Percentiles rank a stretch among this genome's conserved stretches.
phyloP scores from a whole-genome alignment of 306 rosid genomes.

The Castanea sativa region DNA sequence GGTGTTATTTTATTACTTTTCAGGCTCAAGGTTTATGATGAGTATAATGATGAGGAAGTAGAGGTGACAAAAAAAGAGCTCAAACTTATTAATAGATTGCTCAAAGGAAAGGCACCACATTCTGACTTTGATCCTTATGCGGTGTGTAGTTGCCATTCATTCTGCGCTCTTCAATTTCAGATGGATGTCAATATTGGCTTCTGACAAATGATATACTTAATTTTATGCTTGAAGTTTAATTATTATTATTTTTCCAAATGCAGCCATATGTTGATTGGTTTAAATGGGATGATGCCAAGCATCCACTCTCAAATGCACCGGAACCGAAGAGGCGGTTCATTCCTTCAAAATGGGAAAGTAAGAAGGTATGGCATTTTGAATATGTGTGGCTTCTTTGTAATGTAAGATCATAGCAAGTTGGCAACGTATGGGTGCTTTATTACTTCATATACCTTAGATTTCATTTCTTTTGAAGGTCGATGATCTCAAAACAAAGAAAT shows the following conservation, averaged over 20 bases:
- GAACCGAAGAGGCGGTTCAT: conserved; percentile 96
- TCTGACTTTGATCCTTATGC: conserved; percentile 73
- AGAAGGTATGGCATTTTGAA: conserved; percentile 45
- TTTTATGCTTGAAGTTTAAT: conserved; percentile 6
- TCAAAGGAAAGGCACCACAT: conserved; percentile 78
- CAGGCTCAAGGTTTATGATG: conserved; percentile 84
- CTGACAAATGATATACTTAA: neutral
- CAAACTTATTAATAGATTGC: conserved; percentile 54
- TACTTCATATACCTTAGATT: neutral
- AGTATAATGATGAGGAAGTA: conserved; percentile 75
- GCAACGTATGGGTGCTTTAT: neutral
- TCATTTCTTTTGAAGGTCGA: neutral
- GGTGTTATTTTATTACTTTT: conserved; percentile 13
- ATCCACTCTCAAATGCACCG: conserved; percentile 89
- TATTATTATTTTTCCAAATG: conserved; percentile 14
- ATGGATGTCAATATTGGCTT: neutral
- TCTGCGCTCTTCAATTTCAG: conserved; percentile 1
- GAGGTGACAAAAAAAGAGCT: conserved; percentile 67
- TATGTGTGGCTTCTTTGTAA: neutral
- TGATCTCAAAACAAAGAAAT: neutral
- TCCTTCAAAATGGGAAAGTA: conserved; percentile 93
- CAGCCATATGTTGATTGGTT: conserved; percentile 92
- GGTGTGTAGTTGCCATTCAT: conserved; percentile 43
- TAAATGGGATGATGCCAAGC: conserved; percentile 80
- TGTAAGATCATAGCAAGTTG: neutral